Evolutionary conservation across 208 protist species (phyloP), one percentile per base, ranked within the genome.

Genomic region (Acanthamoeba triangularis): DNA sequence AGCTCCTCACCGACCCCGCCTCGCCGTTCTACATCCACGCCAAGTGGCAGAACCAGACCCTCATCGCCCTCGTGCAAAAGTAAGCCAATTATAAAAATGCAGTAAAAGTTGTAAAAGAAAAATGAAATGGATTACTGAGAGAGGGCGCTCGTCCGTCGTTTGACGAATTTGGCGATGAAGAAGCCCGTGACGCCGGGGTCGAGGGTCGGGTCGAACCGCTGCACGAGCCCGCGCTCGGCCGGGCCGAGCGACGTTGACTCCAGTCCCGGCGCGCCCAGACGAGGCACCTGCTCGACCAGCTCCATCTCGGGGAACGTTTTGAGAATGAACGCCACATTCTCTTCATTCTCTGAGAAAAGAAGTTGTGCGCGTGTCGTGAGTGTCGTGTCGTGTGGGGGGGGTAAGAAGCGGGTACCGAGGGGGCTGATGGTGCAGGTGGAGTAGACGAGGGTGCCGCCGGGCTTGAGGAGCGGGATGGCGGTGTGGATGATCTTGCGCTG

Each of bases 361-460:
- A n/a, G n/a, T n/a, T 11, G 30, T 74, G 13, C 8, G 28, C 30
- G 23, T 37, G 7, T 44, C 14, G 69, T 78, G 33, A 74, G 30
- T 78, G 23, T 78, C 49, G 49, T 20, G 7, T 11, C 14, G 49
- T 54, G 49, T 18, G 49, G 14, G 7, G 49, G 14, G 49, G 6
- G 13, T 6, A 54, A 1, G 6, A 8, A 10, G 49, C 10, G 49
- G 49, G 49, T 41, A 78, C 69, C 69, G 33, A 95, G 49, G 72
- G 98, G 98, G 10, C 97, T 97, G 87, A 99, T 98, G 93, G 98
- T 99, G 96, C 99, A 99, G n/a, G 98, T 99, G 84, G 97, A 98
- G 96, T 99, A 99, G 35, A 99, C 98, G 16, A 99, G 93, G 2
- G 97, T 98, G 49, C 98, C 99, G 23, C 98, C 98, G 7, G 96